Evolutionary conservation across 2,329 filamentous ascomycete genomes (phyloP), one percentile per base, ranked within the genome.

Genomic region (Gnomoniopsis sp.): DNA sequence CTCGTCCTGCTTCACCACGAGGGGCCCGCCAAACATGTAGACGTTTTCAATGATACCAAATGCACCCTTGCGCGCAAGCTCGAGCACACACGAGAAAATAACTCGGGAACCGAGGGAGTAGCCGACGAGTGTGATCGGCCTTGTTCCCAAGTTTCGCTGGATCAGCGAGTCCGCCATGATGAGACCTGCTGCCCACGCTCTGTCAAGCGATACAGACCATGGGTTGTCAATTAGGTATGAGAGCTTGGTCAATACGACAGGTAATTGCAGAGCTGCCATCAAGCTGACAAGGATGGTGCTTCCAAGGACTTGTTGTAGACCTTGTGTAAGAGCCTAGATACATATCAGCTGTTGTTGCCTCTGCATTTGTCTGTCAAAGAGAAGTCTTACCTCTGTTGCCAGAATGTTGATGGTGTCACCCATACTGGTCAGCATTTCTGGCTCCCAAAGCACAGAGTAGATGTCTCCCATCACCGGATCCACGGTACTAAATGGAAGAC

Each of bases 391-490:
- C 85, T 99, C 95, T 36, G 95, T 99, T 59, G 95, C 95, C 64
- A 99, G 79, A 74, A 99, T 98, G 68, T 97, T 97, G 68, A 99
- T 98, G 49, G 95, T 99, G 71, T 95, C 91, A 83, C 95, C 95
- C 88, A 97, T 99, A 74, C 91, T 96, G 66, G 87, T 88, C 70
- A 99, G 82, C 93, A 99, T 96, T 70, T 99, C 95, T 3, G 95
- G 96, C 73, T 99, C 95, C 93, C 95, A 99, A 59, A 96, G 79
- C 12, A 99, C 88, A 0, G 93, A 97, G 75, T 99, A 99, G 17
- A 99, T 87, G 70, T 99, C 95, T 14, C 95, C 95, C 95, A 99
- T 99, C 63, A 98, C 85, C 0, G 96, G 91, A 72, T 99, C 93
- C 7, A 99, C 89, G 0, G 96, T 99, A 76, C 92, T 97, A 74